Conservation (phyloP, 225 moss, liverwort and hornwort genomes). For the Straminergon stramineum region DNA sequence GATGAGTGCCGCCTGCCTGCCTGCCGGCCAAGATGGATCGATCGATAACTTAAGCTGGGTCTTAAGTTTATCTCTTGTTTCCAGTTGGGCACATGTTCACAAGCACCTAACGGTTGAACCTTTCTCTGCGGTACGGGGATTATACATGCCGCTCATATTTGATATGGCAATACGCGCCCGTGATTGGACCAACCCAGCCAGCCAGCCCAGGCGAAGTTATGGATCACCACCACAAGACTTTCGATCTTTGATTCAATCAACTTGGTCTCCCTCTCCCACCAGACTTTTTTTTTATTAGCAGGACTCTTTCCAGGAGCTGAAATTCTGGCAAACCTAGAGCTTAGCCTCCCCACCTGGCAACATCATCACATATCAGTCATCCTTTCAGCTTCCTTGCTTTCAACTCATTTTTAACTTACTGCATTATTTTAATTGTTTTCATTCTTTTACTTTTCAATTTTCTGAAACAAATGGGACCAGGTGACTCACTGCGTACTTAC, state of each 20-base stretch:
- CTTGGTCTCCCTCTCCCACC: neutral
- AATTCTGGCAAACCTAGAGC: neutral
- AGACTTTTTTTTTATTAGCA: neutral
- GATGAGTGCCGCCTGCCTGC: neutral
- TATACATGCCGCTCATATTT: neutral
- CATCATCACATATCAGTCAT: neutral
- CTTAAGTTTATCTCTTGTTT: neutral
- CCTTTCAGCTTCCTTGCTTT: neutral
- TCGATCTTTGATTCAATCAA: neutral
- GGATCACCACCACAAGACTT: neutral
- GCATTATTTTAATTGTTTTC: neutral
- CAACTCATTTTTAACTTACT: too few species aligned
- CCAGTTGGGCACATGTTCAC: neutral
- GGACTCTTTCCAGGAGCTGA: slow-evolving; percentile 2
- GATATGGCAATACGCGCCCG: neutral
- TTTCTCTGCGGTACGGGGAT: neutral
- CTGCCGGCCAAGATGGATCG: neutral
- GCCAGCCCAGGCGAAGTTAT: neutral
- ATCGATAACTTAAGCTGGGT: neutral
- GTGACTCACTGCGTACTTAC: neutral
- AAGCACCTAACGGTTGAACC: neutral
- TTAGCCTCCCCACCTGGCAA: neutral
- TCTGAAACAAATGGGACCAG: neutral
- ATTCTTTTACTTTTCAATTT: neutral
- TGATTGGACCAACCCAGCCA: neutral